Base-by-base conservation (phyloP, 176 grass and related monocot genomes). In the Leersia perrieri region DNA sequence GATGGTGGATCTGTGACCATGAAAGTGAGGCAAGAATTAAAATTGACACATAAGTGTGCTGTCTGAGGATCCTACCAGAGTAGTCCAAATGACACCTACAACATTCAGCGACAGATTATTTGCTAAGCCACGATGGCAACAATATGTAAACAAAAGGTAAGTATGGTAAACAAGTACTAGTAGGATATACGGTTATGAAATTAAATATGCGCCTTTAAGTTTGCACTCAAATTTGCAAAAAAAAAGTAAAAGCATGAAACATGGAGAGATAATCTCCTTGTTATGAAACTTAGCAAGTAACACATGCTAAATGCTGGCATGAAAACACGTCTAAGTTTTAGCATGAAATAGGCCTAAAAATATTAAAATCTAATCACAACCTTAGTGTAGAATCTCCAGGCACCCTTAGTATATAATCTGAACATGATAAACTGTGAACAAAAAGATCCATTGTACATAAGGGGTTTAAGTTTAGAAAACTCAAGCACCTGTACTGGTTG, bases 401-500 rank as follows among this genome's bases (percentile, higher is more conserved):
- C n/a, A n/a, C n/a, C n/a, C n/a, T n/a, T 23, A 27, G 7, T 32
- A 35, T 7, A 36, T 14, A 32, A 62, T 68, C 26, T 1, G 18
- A 14, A 27, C 40, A 8, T 72, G 25, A 10, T 31, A 76, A 91
- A 47, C 38, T 23, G 42, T 41, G 53, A 68, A 44, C 45, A 71
- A 39, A 58, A n/a, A 11, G 1, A 76, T 3, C 15, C 0, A 4
- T 49, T 89, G 66, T 33, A 35, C 12, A 26, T 12, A 45, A 3
- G 8, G n/a, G 62, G 60, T 35, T 5, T 9, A 36, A 3, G n/a
- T 57, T 23, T 23, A 51, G 33, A 71, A 64, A 33, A 36, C 4
- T 39, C 33, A 75, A 67, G 76, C 61, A 95, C 96, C 96, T 95
- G 23, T 99, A 99, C 36, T 99, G 96, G 62, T 93, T 91, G 27